A percentile compares a stretch with the other conserved stretches of the same genome.
These are phyloP conservation scores for Colletotrichum ledebouriae DNA, from an alignment of 2,329 filamentous ascomycete species.

Conservation along the genomic window DNA sequence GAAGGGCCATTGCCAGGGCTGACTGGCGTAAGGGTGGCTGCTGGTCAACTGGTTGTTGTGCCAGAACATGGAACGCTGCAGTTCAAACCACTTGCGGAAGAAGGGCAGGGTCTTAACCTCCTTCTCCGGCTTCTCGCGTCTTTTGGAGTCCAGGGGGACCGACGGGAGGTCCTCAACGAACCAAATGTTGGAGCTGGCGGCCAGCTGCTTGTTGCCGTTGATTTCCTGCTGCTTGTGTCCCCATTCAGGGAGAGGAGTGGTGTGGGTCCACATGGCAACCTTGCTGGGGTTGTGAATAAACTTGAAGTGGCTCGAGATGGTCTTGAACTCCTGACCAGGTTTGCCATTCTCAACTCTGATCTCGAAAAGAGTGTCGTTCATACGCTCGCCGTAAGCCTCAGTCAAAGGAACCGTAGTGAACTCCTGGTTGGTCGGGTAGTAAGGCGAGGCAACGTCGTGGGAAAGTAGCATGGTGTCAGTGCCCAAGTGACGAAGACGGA, in stretches of 20 bases:
- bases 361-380: conserved; percentile 94
- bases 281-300: conserved; percentile 94
- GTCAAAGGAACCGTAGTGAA: conserved; percentile 86
- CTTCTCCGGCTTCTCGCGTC: conserved; percentile 80
- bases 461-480: conserved; percentile 91
- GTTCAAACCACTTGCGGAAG: conserved; percentile 93
- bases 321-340: conserved; percentile 85
- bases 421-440: conserved; percentile 97
- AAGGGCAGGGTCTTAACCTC: conserved; percentile 89
- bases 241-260: conserved; percentile 96
- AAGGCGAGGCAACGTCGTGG: conserved; percentile 97
- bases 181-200: conserved; percentile 94
- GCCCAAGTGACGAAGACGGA: conserved; percentile 87
- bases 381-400: conserved; percentile 79
- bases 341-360: conserved; percentile 91
- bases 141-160: conserved; percentile 77
- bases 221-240: conserved; percentile 97
- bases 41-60: conserved; percentile 99
- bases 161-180: conserved; percentile 92
- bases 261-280: conserved; percentile 99
- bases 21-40: conserved; percentile 94
- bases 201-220: conserved; percentile 97
- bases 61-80: conserved; percentile 98
- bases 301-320: conserved; percentile 93
- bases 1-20: conserved; percentile 98